Base-by-base conservation (phyloP, 495 filamentous ascomycete species). In the Astrothelium macrocarpum region DNA sequence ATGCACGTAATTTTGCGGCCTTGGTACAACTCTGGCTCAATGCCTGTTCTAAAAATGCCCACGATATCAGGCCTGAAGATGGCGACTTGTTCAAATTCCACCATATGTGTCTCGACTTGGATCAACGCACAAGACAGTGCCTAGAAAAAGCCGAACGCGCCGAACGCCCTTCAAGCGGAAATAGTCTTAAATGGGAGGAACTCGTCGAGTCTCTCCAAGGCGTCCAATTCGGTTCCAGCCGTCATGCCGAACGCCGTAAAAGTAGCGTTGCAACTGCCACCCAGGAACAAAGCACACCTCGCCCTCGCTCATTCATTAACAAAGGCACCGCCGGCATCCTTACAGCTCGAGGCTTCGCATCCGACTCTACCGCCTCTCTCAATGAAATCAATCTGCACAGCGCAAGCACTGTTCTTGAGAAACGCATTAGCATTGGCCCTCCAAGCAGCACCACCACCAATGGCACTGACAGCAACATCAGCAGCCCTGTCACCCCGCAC, bases 1-100 rank as follows among this genome's bases (percentile, higher is more conserved):
- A 93, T 63, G 84, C 91, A 3, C 84, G 90, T 60, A 90, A 88
- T 72, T 97, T 90, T 70, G 91, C 94, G 11, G 86, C 85, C n/a
- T 76, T 99, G 20, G 87, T 95, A 58, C 86, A 87, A 62, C 80
- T 97, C 36, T 99, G 94, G 94, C 81, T 94, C 42, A 71, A 77
- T 20, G 78, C 80, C 36, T 74, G 78, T 64, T 70, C 71, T 12
- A 70, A 66, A 34, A 64, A 79, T 18, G 64, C 72, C 36, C 79
- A 70, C 29, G 75, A 77, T 32, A 77, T 80, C 23, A 71, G 77
- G n/a, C 46, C 71, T 10, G 77, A 85, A 45, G 82, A 84, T 59
- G 85, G 85, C 34, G 86, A 90, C 58, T 70, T 92, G 25, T 74
- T 78, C 29, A 73, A 75, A 32, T 98, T 98, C 75, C 89, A 97